Evolutionary conservation across 2,329 filamentous ascomycete species (phyloP).

Genomic region (Akanthomyces dipterigenus): DNA sequence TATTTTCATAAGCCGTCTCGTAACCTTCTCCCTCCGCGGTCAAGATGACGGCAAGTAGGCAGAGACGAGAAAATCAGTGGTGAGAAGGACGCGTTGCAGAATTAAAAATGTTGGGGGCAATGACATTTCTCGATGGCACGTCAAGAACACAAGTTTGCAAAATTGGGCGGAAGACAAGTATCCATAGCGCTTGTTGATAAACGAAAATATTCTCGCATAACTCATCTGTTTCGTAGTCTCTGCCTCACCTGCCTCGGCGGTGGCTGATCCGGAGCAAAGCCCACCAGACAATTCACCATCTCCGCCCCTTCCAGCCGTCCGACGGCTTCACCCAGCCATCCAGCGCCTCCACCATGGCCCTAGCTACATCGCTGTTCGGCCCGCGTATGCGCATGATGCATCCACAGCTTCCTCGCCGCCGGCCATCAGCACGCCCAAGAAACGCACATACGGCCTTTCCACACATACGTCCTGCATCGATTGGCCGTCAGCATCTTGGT

Average conservation of each 20-base stretch:
- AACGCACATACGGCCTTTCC: conserved; percentile 17
- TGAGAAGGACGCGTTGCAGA: too few species aligned
- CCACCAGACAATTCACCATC: conserved; percentile 29
- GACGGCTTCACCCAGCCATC: conserved; percentile 21
- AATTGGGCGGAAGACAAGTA: too few species aligned
- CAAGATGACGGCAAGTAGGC: too few species aligned
- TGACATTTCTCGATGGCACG: too few species aligned
- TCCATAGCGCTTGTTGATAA: too few species aligned
- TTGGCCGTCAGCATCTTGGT: conserved; percentile 19
- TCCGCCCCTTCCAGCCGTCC: conserved; percentile 23
- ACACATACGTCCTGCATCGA: conserved; percentile 18
- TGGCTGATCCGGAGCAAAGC: conserved; percentile 22
- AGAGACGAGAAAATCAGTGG: too few species aligned
- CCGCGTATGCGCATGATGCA: conserved; percentile 19
- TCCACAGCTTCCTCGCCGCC: conserved; percentile 17
- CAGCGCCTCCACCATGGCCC: conserved; percentile 17
- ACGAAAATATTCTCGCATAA: too few species aligned
- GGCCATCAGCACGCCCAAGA: conserved; percentile 15
- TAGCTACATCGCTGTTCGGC: conserved; percentile 19
- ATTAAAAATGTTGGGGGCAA: too few species aligned
- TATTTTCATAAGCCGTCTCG: too few species aligned
- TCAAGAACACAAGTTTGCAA: too few species aligned
- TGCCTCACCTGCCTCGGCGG: neutral
- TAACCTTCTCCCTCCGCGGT: too few species aligned
- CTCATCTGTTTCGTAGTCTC: neutral